A percentile compares a stretch with the other conserved stretches of the same genome.
Conservation (phyloP, 2,329 filamentous ascomycete genomes). For the Calonectria fujianensis region DNA sequence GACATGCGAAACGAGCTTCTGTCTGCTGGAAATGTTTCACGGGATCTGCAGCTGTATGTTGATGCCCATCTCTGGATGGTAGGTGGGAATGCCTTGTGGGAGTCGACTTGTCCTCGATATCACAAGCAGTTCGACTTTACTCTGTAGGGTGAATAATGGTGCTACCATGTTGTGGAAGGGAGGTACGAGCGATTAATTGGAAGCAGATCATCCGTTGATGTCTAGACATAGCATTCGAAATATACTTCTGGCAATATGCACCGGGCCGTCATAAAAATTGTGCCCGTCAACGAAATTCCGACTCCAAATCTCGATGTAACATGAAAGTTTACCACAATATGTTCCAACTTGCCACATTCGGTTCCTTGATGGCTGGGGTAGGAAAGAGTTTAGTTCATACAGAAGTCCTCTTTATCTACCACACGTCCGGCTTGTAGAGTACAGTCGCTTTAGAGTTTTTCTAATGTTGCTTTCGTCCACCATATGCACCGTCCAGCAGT, state of each 20-base stretch:
- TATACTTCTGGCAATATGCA: too few relatives aligned
- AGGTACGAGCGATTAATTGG: neutral
- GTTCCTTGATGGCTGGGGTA: neutral
- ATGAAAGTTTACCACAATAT: too few relatives aligned
- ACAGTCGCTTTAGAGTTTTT: neutral
- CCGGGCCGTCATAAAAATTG: too few relatives aligned
- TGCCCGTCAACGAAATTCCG: too few relatives aligned
- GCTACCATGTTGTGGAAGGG: neutral
- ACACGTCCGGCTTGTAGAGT: neutral
- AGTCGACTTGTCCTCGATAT: neutral
- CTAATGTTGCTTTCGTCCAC: neutral
- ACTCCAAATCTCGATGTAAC: too few relatives aligned
- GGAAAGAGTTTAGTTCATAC: neutral
- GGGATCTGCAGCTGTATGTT: neutral
- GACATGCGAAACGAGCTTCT: neutral
- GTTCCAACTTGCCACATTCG: neutral
- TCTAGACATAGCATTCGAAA: too few relatives aligned
- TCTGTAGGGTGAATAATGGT: neutral
- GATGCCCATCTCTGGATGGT: neutral
- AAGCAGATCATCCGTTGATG: too few relatives aligned
- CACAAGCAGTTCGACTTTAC: neutral
- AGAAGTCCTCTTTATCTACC: neutral
- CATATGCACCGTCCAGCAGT: too few relatives aligned
- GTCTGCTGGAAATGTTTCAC: neutral
- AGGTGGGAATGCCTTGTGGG: neutral